Percentiles rank a stretch among this genome's conserved stretches.
Conservation (phyloP, 2,329 filamentous ascomycete genomes). For the Fusarium pseudonygamai region DNA sequence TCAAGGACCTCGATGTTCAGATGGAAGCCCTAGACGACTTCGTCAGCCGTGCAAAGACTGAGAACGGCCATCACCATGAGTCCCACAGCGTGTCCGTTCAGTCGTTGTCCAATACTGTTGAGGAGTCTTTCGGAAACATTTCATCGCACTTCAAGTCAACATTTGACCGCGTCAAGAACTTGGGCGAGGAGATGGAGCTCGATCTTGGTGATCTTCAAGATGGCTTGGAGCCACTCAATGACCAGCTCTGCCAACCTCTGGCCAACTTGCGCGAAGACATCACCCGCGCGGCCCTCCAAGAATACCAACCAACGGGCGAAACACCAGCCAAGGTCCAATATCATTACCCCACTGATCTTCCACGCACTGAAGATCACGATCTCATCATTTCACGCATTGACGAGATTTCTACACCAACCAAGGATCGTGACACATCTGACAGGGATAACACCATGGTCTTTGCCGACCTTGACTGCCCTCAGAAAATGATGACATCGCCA, state of each 20-base stretch:
- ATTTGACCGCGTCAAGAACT: constrained; percentile 71
- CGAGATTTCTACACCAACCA: constrained; percentile 41
- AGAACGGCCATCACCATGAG: constrained; percentile 82
- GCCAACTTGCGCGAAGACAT: constrained; percentile 76
- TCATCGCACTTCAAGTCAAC: constrained; percentile 75
- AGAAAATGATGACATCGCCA: constrained; percentile 44
- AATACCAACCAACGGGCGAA: constrained; percentile 85
- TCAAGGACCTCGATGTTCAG: constrained; percentile 85
- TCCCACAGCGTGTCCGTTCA: constrained; percentile 74
- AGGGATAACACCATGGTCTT: constrained; percentile 54
- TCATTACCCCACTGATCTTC: constrained; percentile 80
- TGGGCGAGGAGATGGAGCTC: constrained; percentile 74
- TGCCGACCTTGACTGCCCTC: constrained; percentile 48
- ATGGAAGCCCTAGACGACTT: constrained; percentile 93
- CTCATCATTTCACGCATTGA: constrained; percentile 55
- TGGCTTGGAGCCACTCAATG: constrained; percentile 68
- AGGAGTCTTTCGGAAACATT: constrained; percentile 77
- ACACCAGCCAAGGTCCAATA: constrained; percentile 87
- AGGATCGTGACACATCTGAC: constrained; percentile 41
- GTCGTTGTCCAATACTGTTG: constrained; percentile 72
- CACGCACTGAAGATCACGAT: constrained; percentile 70
- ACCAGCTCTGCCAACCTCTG: constrained; percentile 74
- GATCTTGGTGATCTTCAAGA: constrained; percentile 68
- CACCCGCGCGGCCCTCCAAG: constrained; percentile 69
- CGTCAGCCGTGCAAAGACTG: constrained; percentile 79